phyloP scores from a whole-genome alignment of 148 eudicot species.

The Drosera capensis region DNA sequence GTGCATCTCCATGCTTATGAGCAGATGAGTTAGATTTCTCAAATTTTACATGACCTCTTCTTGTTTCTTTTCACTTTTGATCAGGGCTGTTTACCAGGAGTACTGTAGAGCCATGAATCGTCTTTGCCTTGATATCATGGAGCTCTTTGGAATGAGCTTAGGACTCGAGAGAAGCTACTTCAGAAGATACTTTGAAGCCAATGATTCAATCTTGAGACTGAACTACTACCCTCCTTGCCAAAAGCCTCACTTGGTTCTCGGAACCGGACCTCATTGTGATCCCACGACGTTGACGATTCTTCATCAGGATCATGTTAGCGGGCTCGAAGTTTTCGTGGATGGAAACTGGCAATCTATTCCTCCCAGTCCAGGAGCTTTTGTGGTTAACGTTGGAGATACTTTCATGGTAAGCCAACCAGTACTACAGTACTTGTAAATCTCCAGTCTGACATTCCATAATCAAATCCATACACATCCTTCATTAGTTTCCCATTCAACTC shows the following conservation, averaged over 20 bases:
- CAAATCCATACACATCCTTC: neutral
- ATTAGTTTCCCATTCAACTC: neutral
- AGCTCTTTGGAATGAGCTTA: conserved; percentile 23
- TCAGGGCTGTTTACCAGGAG: conserved; percentile 9
- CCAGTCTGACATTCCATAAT: neutral
- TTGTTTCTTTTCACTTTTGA: neutral
- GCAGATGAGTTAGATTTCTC: too few relatives aligned
- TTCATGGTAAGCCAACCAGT: conserved; percentile 19
- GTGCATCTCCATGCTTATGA: too few relatives aligned
- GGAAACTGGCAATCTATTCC: conserved; percentile 27
- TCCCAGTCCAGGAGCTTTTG: conserved; percentile 30
- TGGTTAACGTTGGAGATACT: conserved; percentile 45
- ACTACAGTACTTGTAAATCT: neutral
- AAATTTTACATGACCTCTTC: too few relatives aligned
- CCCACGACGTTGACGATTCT: conserved; percentile 39
- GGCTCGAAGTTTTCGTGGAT: conserved; percentile 34
- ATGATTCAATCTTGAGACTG: conserved; percentile 29
- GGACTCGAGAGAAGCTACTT: conserved; percentile 21
- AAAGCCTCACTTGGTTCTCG: conserved; percentile 24
- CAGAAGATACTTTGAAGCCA: conserved; percentile 24
- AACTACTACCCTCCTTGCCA: conserved; percentile 44
- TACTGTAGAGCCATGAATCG: conserved; percentile 35
- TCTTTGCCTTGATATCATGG: conserved; percentile 25
- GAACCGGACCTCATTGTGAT: conserved; percentile 52
- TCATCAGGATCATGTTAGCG: conserved; percentile 39